These are phyloP conservation scores for Pleurotus salmoneostramineus DNA, from an alignment of 768 basidiomycete genomes.

Conservation along the genomic window DNA sequence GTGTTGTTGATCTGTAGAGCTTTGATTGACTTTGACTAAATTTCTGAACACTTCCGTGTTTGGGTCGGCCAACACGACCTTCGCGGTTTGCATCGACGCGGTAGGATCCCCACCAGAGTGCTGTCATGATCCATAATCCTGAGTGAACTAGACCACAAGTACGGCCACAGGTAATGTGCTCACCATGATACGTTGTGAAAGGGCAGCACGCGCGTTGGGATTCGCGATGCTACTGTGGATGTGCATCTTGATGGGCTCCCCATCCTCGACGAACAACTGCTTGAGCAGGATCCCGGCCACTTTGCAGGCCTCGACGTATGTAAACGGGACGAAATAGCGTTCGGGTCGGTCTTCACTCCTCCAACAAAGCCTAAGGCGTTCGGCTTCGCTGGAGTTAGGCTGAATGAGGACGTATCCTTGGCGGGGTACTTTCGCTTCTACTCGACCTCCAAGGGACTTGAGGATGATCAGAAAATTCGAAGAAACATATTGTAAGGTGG, in stretches of 20 bases:
- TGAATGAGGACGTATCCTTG: constrained; percentile 73
- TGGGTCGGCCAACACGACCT: constrained; percentile 77
- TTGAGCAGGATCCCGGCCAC: constrained; percentile 68
- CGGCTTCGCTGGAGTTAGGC: constrained; percentile 64
- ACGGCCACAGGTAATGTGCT: background rate
- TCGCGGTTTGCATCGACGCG: constrained; percentile 65
- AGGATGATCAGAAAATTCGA: constrained; percentile 5
- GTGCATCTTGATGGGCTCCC: constrained; percentile 66
- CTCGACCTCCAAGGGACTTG: constrained; percentile 70
- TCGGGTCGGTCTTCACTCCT: constrained; percentile 64
- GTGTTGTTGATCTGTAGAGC: constrained; percentile 67
- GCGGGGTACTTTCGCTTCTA: constrained; percentile 75
- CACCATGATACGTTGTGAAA: constrained; percentile 72
- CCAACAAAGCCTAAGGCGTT: constrained; percentile 77
- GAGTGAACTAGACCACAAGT: too few relatives aligned
- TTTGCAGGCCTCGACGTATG: constrained; percentile 83
- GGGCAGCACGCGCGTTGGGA: constrained; percentile 61
- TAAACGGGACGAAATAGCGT: constrained; percentile 75
- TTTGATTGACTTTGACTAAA: constrained; percentile 70
- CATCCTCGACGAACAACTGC: constrained; percentile 72
- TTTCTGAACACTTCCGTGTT: constrained; percentile 74
- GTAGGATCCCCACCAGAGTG: constrained; percentile 80
- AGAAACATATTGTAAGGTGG: background rate
- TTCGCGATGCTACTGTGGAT: constrained; percentile 82
- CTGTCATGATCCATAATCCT: constrained; percentile 25